Percentiles rank a stretch among this genome's conserved stretches.
Conservation (phyloP, 306 rosid species). For the Acacia acuminata region DNA sequence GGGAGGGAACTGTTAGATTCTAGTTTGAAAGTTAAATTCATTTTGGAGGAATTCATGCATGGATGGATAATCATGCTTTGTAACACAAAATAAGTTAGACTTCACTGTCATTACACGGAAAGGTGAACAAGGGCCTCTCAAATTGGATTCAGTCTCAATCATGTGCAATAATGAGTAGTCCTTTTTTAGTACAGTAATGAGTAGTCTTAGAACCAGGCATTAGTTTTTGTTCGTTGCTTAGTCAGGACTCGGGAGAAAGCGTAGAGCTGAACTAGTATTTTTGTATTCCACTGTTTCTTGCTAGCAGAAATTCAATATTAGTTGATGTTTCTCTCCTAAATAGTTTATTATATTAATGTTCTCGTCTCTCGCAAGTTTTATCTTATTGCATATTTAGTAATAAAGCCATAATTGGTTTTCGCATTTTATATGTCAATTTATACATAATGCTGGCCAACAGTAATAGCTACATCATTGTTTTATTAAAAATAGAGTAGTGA, state of each 20-base stretch:
- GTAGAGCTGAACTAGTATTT: slow-evolving; percentile 47
- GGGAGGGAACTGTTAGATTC: slow-evolving; percentile 28
- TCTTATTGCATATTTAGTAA: neutral
- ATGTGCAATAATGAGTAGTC: slow-evolving; percentile 40
- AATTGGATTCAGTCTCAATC: slow-evolving; percentile 31
- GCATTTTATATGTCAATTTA: neutral
- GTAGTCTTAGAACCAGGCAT: slow-evolving; percentile 51
- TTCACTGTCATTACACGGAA: slow-evolving; percentile 34
- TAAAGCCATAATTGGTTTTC: neutral
- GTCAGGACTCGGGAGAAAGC: slow-evolving; percentile 33
- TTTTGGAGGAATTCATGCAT: slow-evolving; percentile 48
- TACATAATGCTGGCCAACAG: too few species aligned
- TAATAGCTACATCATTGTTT: neutral
- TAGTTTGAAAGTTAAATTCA: slow-evolving; percentile 35
- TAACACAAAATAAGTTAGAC: slow-evolving; percentile 39
- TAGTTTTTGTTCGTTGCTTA: slow-evolving; percentile 37
- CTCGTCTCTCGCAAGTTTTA: neutral
- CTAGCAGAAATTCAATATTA: slow-evolving; percentile 38
- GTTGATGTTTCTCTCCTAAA: slow-evolving; percentile 12
- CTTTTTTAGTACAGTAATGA: neutral
- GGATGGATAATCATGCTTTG: slow-evolving; percentile 47
- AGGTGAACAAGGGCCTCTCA: slow-evolving; percentile 36
- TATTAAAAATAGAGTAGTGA: neutral
- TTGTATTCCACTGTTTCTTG: slow-evolving; percentile 54
- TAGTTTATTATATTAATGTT: neutral